These are phyloP conservation scores for Sporobolomyces pararoseus DNA, from an alignment of 768 basidiomycete species.

Conservation along the genomic window DNA sequence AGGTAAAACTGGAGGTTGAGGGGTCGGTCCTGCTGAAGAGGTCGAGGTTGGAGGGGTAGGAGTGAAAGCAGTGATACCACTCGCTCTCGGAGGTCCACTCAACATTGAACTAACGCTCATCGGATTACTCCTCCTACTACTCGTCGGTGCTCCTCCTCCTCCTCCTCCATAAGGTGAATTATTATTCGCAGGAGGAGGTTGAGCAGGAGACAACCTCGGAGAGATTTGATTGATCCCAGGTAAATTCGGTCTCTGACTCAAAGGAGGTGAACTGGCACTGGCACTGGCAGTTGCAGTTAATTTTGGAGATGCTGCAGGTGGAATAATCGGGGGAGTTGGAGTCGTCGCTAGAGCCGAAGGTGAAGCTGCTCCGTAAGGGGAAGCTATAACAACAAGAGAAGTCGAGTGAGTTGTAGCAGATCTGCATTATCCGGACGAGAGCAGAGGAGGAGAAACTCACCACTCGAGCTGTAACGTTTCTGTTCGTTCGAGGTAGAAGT, in stretches of 20 bases:
- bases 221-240: constrained; percentile 13
- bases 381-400: neutral
- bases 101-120: constrained; percentile 43
- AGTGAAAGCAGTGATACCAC: constrained; percentile 15
- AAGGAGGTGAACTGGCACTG: constrained; percentile 4
- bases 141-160: neutral
- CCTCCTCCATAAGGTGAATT: neutral
- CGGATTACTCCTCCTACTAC: constrained; percentile 30
- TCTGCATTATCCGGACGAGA: too few relatives aligned
- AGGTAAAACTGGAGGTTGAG: constrained; percentile 32
- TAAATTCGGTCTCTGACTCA: constrained; percentile 4
- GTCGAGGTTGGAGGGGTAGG: too few relatives aligned
- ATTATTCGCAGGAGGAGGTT: neutral
- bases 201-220: constrained; percentile 6
- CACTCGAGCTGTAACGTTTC: constrained; percentile 6
- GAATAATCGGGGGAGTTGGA: constrained; percentile 15
- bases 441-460: neutral
- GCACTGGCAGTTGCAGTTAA: neutral
- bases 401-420: too few relatives aligned
- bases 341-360: neutral
- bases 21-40: neutral
- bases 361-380: constrained; percentile 1
- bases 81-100: constrained; percentile 23
- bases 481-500: neutral
- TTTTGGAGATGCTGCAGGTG: constrained; percentile 4